These are phyloP conservation scores for Mycena polygramma DNA, from an alignment of 768 basidiomycete species.

Conservation along the genomic window DNA sequence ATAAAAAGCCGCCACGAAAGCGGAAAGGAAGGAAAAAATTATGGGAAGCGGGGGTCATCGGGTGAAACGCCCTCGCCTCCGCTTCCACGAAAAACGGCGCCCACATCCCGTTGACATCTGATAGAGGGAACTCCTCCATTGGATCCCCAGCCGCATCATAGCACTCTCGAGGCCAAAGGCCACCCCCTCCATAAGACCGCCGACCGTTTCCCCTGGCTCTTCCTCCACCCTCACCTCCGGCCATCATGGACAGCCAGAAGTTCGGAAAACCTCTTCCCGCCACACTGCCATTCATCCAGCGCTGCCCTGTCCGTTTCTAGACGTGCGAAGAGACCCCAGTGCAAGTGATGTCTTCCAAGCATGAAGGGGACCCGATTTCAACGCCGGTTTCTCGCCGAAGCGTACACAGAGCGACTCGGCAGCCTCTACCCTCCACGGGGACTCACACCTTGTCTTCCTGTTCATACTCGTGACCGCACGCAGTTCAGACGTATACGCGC, in stretches of 20 bases:
- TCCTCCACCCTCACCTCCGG: constrained; percentile 30
- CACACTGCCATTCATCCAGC: constrained; percentile 31
- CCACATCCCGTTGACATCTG: constrained; percentile 17
- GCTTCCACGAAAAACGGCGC: constrained; percentile 28
- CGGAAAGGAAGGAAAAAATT: constrained; percentile 33
- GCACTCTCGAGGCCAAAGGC: constrained; percentile 32
- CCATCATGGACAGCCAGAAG: constrained; percentile 28
- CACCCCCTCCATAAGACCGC: constrained; percentile 35
- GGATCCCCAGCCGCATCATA: constrained; percentile 19
- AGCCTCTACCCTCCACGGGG: constrained; percentile 25
- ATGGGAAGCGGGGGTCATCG: constrained; percentile 28
- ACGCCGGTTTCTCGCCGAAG: constrained; percentile 29
- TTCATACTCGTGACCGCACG: constrained; percentile 25
- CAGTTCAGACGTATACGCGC: constrained; percentile 8
- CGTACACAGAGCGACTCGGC: constrained; percentile 34
- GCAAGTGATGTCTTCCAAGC: constrained; percentile 23
- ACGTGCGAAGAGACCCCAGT: constrained; percentile 20
- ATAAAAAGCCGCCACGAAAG: constrained; percentile 30
- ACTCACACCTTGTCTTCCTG: constrained; percentile 28
- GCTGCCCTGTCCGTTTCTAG: constrained; percentile 29
- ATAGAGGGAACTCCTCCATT: constrained; percentile 24
- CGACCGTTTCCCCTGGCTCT: constrained; percentile 23
- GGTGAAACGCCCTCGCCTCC: constrained; percentile 30
- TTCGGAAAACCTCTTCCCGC: constrained; percentile 26
- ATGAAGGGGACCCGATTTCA: constrained; percentile 24